Evolutionary conservation across 2,329 filamentous ascomycete genomes (phyloP), one percentile per base, ranked within the genome.

Genomic region (Neonectria magnoliae): DNA sequence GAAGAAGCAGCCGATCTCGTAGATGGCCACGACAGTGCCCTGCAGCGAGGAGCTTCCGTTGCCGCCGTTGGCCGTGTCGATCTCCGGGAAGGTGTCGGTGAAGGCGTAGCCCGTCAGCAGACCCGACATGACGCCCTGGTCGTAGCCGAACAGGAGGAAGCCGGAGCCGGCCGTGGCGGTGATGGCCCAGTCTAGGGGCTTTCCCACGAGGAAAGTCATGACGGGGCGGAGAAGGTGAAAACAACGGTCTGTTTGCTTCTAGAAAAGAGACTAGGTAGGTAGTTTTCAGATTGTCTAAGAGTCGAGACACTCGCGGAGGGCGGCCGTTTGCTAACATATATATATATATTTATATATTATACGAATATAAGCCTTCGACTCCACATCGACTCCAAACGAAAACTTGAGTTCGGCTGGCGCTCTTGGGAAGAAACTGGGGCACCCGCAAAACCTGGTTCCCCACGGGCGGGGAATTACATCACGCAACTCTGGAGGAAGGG

Each of bases 1-100:
- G 16, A 83, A 75, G 71, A 84, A 83, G 65, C 82, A 84, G 2
- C 84, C 84, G 22, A 83, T 76, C 64, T 83, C 81, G 61, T 83
- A 83, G n/a, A 83, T 81, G 25, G 81, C 80, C 20, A 81, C 80
- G 1, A 83, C 81, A 29, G 79, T 81, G 20, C 81, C 81, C 68
- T 83, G 81, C 8, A 83, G 69, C 6, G 80, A 81, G 3, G 81
- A 78, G 55, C 79, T 82, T 2, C 81, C 80, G 36, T 76, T 78
- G 8, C 80, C 80, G 6, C 65, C 65, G 0, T 73, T 65, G 1
- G 77, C 80, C 1, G 80, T 77, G 60, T 79, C 75, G 22, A 79
- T 79, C 65, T 77, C 74, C 13, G 77, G 76, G 55, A 78, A 79
- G 0, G 71, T 74, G 1, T 62, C 59, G 4, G 75, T 77, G 45